A percentile compares a stretch with the other conserved stretches of the same genome.
phyloP scores from a whole-genome alignment of 2,329 filamentous ascomycete species.

The Penicillium sclerotigenum region DNA sequence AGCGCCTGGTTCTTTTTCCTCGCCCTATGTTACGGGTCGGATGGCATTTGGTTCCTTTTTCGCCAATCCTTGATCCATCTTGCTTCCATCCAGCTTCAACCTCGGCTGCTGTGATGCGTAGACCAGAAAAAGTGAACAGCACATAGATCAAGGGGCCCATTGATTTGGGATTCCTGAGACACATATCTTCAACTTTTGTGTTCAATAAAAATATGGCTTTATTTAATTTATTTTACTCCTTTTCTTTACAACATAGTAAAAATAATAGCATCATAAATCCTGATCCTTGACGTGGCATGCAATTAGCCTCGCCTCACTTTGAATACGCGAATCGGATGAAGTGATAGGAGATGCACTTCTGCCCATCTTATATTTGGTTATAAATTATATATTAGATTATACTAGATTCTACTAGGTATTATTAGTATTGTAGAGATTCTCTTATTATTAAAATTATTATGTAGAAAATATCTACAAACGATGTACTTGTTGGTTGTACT shows the following conservation, averaged over 20 bases:
- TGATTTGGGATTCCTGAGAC: slow-evolving; percentile 14
- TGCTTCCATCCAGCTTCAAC: slow-evolving; percentile 14
- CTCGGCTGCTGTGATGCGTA: slow-evolving; percentile 21
- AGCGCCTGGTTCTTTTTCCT: slow-evolving; percentile 2
- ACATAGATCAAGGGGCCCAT: slow-evolving; percentile 19
- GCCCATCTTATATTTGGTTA: not conserved
- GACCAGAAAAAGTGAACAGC: slow-evolving; percentile 29
- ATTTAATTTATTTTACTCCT: not conserved
- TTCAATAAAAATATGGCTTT: slow-evolving; percentile 16
- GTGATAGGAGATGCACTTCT: slow-evolving; percentile 2
- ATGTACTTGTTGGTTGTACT: too few species aligned
- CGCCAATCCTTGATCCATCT: slow-evolving; percentile 25
- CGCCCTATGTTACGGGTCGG: slow-evolving; percentile 24
- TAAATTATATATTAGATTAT: not conserved
- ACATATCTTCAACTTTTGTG: slow-evolving; percentile 20
- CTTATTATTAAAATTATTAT: too few species aligned
- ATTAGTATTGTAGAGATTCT: too few species aligned
- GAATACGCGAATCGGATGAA: not conserved
- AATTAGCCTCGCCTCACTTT: slow-evolving; percentile 4
- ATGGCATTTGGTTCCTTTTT: slow-evolving; percentile 32
- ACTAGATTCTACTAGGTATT: too few species aligned
- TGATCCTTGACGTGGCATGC: not conserved
- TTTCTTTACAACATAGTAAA: too few species aligned
- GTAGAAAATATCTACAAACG: too few species aligned
- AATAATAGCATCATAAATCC: too few species aligned